Evolutionary conservation across 768 basidiomycete genomes (phyloP), one percentile per base, ranked within the genome.

Genomic region (Pisolithus microcarpus): DNA sequence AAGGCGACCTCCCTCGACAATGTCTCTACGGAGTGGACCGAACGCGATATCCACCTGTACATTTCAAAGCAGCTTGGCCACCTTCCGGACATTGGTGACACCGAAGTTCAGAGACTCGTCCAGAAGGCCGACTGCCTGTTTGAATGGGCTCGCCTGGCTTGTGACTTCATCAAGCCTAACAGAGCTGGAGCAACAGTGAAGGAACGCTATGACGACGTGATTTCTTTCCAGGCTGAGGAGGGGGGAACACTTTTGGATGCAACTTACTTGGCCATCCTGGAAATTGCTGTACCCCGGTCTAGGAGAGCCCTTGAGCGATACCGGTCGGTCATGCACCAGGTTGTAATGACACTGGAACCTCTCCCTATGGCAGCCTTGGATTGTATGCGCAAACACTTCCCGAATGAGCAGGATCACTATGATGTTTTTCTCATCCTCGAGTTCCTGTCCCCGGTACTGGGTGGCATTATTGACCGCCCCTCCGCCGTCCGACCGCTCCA

Each of bases 121-220:
- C 19, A 51, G 30, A 55, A 39, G 8, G 54, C 60, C 3, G 55
- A 59, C 5, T 58, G 57, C 0, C 51, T 59, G 6, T 62, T 62
- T 40, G 54, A 60, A 46, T 62, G 60, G 61, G 61, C 60, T 9
- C 50, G 31, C 21, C 54, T 53, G 3, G 60, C 55, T 1, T 60
- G 60, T 44, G n/a, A 46, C 2, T 51, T 28, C 23, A 57, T 61
- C 42, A 47, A 49, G 15, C 11, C 23, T 4, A 43, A 26, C 8
- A 28, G 16, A 3, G 39, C 39, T 19, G 24, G 24, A 13, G 11
- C 11, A 16, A 28, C 23, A 7, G 24, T 24, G 6, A 15, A 44
- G 43, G 24, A 28, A 26, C 43, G 43, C 13, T 44, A 26, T 16
- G 21, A 44, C 6, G 24, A 28, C 4, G 23, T 44, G 21, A 44